A percentile compares a stretch with the other conserved stretches of the same genome.
phyloP scores from a whole-genome alignment of 192 early-diverging fungal species.

The Podila minutissima region DNA sequence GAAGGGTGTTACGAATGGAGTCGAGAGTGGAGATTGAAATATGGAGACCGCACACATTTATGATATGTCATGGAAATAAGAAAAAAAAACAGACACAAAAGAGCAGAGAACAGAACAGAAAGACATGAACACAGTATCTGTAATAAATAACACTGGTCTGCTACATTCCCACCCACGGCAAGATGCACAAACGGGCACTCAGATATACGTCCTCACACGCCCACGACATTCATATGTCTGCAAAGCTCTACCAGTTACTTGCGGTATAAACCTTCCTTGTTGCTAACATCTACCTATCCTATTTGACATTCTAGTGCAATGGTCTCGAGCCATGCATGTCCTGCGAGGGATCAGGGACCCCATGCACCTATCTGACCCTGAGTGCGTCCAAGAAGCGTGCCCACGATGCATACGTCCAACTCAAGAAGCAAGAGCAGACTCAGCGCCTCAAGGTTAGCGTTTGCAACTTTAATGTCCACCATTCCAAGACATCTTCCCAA shows the following conservation, averaged over 20 bases:
- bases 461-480: too few relatives aligned
- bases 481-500: neutral
- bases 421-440: conserved; percentile 20
- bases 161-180: neutral
- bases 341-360: conserved; percentile 16
- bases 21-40: too few relatives aligned
- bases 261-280: neutral
- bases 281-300: neutral
- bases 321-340: conserved; percentile 40
- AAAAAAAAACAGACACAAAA: too few relatives aligned
- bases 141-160: too few relatives aligned
- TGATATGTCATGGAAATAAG: too few relatives aligned
- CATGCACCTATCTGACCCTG: conserved; percentile 32
- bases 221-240: neutral
- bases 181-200: neutral
- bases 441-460: conserved; percentile 31
- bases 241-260: neutral
- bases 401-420: conserved; percentile 31
- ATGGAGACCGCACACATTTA: too few relatives aligned
- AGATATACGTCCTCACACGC: neutral
- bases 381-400: conserved; percentile 19
- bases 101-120: too few relatives aligned
- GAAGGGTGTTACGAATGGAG: too few relatives aligned
- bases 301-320: conserved; percentile 26
- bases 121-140: too few relatives aligned